Evolutionary conservation across 768 basidiomycete genomes (phyloP), one percentile per base, ranked within the genome.

Genomic region (Solioccasus polychromus): DNA sequence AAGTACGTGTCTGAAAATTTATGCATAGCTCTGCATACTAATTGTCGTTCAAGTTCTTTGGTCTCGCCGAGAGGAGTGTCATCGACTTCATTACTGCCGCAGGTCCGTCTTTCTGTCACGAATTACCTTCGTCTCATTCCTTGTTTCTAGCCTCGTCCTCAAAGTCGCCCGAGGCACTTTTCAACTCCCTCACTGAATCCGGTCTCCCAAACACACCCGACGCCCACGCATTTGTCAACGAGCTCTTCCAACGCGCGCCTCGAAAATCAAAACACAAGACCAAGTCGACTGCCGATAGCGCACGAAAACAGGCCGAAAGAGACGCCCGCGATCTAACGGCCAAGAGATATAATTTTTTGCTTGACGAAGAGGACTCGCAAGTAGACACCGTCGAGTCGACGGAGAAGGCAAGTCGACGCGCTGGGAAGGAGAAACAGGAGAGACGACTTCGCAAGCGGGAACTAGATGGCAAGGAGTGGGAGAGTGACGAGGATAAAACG

Each of bases 401-500:
- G 42, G 64, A 60, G 53, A 63, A 57, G 63, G 48, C 47, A 25
- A 51, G 39, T 35, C 51, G 14, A 25, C 53, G 54, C n/a, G 29
- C 39, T 50, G 62, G 65, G 48, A 73, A 71, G 50, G 75, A 75
- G 53, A 80, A 80, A 47, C 78, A 73, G 48, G 84, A 86, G 29
- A 75, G 81, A 45, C 79, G 83, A 50, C 73, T 78, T 30, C 75
- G 92, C 53, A 94, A 93, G 64, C 73, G 92, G 39, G 92, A 94
- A 24, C 78, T 82, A 47, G 87, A 89, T 50, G 79, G 72, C 18
- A 84, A 82, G 44, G 86, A 90, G 48, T 94, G 93, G 92, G 88
- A 91, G 64, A 91, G 88, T 54, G 92, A 92, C 51, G 91, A 90
- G 49, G 92, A 93, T 47, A 89, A 92, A 53, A 71, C 80, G 61